Evolutionary conservation across 2,329 filamentous ascomycete species (phyloP).

Genomic region (Emmonsia crescens): DNA sequence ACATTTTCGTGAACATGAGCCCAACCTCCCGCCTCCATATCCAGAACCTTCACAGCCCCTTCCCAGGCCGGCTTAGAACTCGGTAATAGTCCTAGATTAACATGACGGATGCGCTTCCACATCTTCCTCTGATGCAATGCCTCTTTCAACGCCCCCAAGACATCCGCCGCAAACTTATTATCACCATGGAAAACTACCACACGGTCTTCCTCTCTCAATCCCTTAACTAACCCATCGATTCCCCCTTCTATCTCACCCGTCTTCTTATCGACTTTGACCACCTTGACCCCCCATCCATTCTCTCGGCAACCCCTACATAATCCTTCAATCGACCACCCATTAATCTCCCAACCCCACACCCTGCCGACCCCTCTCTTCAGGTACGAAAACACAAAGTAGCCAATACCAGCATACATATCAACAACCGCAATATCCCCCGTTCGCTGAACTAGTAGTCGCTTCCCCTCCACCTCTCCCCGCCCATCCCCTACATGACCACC

Average conservation of each 20-base stretch:
- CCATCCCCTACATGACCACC: background rate
- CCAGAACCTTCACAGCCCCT: conserved; percentile 39
- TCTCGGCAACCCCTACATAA: conserved; percentile 60
- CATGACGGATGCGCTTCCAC: conserved; percentile 40
- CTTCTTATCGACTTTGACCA: conserved; percentile 37
- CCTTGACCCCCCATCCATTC: conserved; percentile 55
- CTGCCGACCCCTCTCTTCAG: conserved; percentile 53
- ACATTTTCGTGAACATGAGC: conserved; percentile 53
- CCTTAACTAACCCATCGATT: conserved; percentile 24
- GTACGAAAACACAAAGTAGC: conserved; percentile 87
- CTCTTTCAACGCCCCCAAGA: conserved; percentile 25
- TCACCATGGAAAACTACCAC: conserved; percentile 61
- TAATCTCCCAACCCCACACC: conserved; percentile 83
- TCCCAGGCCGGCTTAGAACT: conserved; percentile 41
- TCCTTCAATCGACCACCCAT: conserved; percentile 78
- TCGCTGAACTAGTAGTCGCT: conserved; percentile 17
- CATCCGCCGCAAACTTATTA: conserved; percentile 45
- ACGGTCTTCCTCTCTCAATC: conserved; percentile 35
- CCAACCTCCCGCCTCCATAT: conserved; percentile 41
- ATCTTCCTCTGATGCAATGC: conserved; percentile 22
- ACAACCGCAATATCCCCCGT: conserved; percentile 37
- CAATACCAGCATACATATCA: conserved; percentile 86
- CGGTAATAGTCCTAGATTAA: conserved; percentile 50
- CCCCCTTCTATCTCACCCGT: conserved; percentile 19
- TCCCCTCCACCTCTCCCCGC: background rate